These are phyloP conservation scores for Paracoccidioides lutzii DNA, from an alignment of 2,329 filamentous ascomycete species.

Conservation along the genomic window DNA sequence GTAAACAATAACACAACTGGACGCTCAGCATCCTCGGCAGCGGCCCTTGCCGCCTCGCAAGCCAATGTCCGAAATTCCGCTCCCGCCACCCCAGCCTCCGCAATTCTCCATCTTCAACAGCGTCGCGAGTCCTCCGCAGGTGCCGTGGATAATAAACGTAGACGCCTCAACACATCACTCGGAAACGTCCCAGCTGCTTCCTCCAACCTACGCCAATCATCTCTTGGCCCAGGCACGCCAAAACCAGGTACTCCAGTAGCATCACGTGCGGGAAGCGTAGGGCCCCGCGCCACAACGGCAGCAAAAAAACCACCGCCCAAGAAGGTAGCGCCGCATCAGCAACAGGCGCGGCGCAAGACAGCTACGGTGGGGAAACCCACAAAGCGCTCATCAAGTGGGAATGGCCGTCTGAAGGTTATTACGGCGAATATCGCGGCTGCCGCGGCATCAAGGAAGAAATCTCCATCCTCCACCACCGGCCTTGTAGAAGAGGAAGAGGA, in stretches of 20 bases:
- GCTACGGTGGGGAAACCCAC: constrained; percentile 23
- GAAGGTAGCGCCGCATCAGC: constrained; percentile 44
- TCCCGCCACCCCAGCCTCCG: constrained; percentile 30
- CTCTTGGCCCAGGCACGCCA: constrained; percentile 50
- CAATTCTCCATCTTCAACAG: constrained; percentile 29
- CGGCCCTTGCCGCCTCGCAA: constrained; percentile 28
- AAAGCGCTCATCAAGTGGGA: constrained; percentile 32
- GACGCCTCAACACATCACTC: constrained; percentile 42
- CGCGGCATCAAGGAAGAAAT: constrained; percentile 26
- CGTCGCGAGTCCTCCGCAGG: constrained; percentile 43
- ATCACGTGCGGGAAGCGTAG: constrained; percentile 46
- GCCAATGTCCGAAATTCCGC: constrained; percentile 30
- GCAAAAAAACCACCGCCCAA: constrained; percentile 38
- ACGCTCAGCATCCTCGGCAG: constrained; percentile 21
- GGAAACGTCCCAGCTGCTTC: constrained; percentile 42
- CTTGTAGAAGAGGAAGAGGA: constrained; percentile 35
- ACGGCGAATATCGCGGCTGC: constrained; percentile 7
- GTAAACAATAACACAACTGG: constrained; percentile 28
- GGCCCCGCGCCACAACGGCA: constrained; percentile 33
- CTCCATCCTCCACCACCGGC: constrained; percentile 27
- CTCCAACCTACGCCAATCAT: constrained; percentile 47
- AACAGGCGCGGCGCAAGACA: constrained; percentile 30
- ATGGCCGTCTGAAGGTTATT: constrained; percentile 22
- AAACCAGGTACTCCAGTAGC: constrained; percentile 43
- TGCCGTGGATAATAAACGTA: constrained; percentile 45